These are phyloP conservation scores for Globisporangium megalacanthum DNA, from an alignment of 352 stramenopile species.

Conservation along the genomic window DNA sequence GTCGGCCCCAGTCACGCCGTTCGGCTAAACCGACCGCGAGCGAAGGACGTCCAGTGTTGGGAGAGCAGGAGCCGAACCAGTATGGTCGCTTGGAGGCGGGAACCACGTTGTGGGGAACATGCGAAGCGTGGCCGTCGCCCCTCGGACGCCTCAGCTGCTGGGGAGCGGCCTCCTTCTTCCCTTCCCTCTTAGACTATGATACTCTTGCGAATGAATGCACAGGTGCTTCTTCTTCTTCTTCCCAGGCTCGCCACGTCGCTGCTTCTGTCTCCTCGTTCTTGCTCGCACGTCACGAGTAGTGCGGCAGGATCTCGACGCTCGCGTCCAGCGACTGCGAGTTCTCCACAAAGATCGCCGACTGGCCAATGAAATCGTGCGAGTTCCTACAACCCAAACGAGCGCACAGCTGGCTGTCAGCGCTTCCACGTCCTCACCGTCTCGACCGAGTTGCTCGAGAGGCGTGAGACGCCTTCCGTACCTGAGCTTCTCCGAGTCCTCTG, in stretches of 20 bases:
- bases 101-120: too few relatives aligned
- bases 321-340: constrained; percentile 40
- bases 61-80: too few relatives aligned
- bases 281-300: constrained; percentile 37
- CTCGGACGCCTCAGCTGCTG: not conserved
- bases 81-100: too few relatives aligned
- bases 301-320: constrained; percentile 58
- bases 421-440: not conserved
- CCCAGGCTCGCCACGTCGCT: not conserved
- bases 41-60: not conserved
- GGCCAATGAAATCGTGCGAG: constrained; percentile 12
- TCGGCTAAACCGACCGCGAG: constrained; percentile 50
- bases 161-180: too few relatives aligned
- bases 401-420: not conserved
- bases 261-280: not conserved
- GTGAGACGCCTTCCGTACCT: constrained; percentile 11
- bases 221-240: not conserved
- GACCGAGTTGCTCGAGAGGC: not conserved
- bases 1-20: constrained; percentile 70
- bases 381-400: not conserved
- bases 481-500: constrained; percentile 10
- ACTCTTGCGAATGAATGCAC: not conserved
- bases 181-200: constrained; percentile 18
- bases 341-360: constrained; percentile 32
- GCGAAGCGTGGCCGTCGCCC: not conserved